Base-by-base conservation (phyloP, 352 stramenopile genomes). In the Phytophthora europaea region DNA sequence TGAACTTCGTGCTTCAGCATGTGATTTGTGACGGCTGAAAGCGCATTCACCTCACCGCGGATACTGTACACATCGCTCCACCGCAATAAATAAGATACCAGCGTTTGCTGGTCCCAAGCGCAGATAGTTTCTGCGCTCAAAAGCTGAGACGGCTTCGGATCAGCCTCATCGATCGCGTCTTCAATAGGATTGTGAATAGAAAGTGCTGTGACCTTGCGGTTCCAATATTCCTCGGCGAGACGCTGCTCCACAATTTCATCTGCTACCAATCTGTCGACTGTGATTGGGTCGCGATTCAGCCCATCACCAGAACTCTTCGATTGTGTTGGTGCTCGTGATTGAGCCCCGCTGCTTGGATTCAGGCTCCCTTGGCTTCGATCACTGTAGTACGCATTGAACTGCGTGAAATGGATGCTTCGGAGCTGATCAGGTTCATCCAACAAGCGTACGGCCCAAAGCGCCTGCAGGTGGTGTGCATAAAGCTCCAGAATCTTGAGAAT, bases 321-420 rank as follows among this genome's bases (percentile, higher is more conserved):
- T 7, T 22, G 10, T 6, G 40, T 47, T 57, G 20, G 18, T 53
- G 26, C 12, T 23, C 50, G 45, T n/a, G 59, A 38, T 47, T 72
- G 79, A 36, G 36, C 50, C 43, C 9, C 2, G 59, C 47, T 6
- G 36, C 31, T 59, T 45, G 67, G 54, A 47, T 61, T 79, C 53
- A 79, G 56, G 62, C 75, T 68, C 5, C 67, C 66, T 67, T 77
- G 77, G 22, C 61, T 82, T 72, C 72, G 70, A 59, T 92, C 83
- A 26, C 83, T 88, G 36, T 94, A 94, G 56, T 94, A 94, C 18
- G 85, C 82, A 61, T 94, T 91, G 22, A 89, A 64, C 26, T 94
- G 85, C 13, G 87, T 94, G 34, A 94, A 81, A 47, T 88, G 85
- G 20, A 91, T 65, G n/a, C 67, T 67, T 18, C 64, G 68, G 20